phyloP scores from a whole-genome alignment of 352 stramenopile species.

The Globisporangium lucens region DNA sequence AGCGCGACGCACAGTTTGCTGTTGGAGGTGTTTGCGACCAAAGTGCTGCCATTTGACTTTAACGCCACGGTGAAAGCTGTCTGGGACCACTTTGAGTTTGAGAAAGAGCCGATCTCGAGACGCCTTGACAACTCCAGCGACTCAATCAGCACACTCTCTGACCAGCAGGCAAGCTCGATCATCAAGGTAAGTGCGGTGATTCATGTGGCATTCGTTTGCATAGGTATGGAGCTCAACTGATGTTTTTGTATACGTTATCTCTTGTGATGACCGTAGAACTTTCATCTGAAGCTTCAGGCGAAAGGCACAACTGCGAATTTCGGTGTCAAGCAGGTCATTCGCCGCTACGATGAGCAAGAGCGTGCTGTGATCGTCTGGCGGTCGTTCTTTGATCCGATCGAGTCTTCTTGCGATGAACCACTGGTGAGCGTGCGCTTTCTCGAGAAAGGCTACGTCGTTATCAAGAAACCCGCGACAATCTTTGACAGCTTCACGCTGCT shows the following conservation, averaged over 20 bases:
- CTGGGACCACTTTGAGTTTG: slow-evolving; percentile 36
- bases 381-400: slow-evolving; percentile 47
- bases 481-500: slow-evolving; percentile 34
- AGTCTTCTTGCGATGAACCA: slow-evolving; percentile 45
- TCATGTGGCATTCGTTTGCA: too few relatives aligned
- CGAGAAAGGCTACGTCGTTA: slow-evolving; percentile 55
- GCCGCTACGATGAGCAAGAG: slow-evolving; percentile 41
- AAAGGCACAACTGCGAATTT: slow-evolving; percentile 53
- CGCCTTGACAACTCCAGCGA: slow-evolving; percentile 29
- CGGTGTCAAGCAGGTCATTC: slow-evolving; percentile 53
- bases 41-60: slow-evolving; percentile 37
- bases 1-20: slow-evolving; percentile 22
- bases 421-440: slow-evolving; percentile 40
- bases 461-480: slow-evolving; percentile 35
- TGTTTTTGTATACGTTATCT: not conserved
- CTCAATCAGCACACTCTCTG: slow-evolving; percentile 13
- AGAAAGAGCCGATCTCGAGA: slow-evolving; percentile 17
- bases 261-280: slow-evolving; percentile 48
- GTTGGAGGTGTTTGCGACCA: slow-evolving; percentile 38
- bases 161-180: not conserved
- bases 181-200: slow-evolving; percentile 12
- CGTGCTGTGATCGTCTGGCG: slow-evolving; percentile 56
- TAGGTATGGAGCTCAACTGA: not conserved
- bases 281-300: slow-evolving; percentile 45
- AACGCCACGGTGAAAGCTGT: slow-evolving; percentile 26